Percentiles rank a stretch among this genome's conserved stretches.
phyloP scores from a whole-genome alignment of 2,329 filamentous ascomycete species.

The Thielaviopsis populi region DNA sequence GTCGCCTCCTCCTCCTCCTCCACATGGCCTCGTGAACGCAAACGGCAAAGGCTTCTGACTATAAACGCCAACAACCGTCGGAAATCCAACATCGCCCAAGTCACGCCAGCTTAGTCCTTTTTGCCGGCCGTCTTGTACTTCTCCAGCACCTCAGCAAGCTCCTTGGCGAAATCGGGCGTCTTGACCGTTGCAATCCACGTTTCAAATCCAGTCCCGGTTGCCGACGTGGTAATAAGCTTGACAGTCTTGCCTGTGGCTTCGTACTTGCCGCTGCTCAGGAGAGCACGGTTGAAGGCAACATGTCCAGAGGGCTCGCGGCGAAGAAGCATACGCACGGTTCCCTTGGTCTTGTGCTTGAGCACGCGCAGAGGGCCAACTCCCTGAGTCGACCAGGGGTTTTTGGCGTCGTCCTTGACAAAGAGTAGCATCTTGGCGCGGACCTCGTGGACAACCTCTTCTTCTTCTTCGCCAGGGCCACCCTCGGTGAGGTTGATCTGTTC shows the following conservation, averaged over 20 bases:
- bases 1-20: not conserved
- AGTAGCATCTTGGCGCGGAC: conserved; percentile 56
- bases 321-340: conserved; percentile 51
- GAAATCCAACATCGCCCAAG: not conserved
- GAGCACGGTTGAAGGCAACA: conserved; percentile 53
- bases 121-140: conserved; percentile 43
- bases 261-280: conserved; percentile 49
- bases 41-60: not conserved
- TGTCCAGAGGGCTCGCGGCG: conserved; percentile 62
- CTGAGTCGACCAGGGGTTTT: conserved; percentile 50
- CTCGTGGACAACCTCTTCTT: conserved; percentile 57
- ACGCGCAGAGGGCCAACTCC: conserved; percentile 59
- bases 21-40: too few relatives aligned
- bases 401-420: conserved; percentile 35
- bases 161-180: conserved; percentile 41
- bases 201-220: conserved; percentile 44
- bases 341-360: conserved; percentile 56
- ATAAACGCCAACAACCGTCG: not conserved
- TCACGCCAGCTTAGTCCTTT: conserved; percentile 21
- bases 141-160: conserved; percentile 37
- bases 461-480: conserved; percentile 52
- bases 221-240: conserved; percentile 41
- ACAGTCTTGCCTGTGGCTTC: conserved; percentile 45
- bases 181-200: conserved; percentile 61
- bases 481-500: conserved; percentile 57